phyloP scores from a whole-genome alignment of 345 rosid species.

The Pistacia integerrima region DNA sequence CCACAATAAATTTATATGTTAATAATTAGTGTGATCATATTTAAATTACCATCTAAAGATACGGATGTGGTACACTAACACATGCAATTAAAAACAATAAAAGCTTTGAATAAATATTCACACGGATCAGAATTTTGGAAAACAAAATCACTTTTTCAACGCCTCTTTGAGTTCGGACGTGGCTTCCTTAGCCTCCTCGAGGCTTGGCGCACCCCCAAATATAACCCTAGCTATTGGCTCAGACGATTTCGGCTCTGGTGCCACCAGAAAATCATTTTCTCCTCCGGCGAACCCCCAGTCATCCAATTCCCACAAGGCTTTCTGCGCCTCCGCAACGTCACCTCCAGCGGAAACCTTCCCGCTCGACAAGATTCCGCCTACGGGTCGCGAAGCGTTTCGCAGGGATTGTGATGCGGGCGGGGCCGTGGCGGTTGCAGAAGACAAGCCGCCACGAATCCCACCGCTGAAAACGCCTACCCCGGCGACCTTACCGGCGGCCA shows the following conservation, averaged over 20 bases:
- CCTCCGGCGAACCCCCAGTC: constrained; percentile 62
- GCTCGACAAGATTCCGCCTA: constrained; percentile 34
- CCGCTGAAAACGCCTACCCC: constrained; percentile 46
- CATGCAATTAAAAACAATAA: background rate
- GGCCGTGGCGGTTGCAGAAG: background rate
- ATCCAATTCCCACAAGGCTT: constrained; percentile 49
- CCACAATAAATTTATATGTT: no score
- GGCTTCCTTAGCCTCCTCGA: constrained; percentile 65
- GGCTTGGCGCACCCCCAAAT: constrained; percentile 53
- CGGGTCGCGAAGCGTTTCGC: constrained; percentile 33
- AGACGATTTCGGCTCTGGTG: background rate
- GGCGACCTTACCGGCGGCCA: constrained; percentile 50
- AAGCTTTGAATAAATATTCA: background rate
- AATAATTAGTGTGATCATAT: no score
- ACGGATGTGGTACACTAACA: no score
- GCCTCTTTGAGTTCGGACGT: constrained; percentile 66
- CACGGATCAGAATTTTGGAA: no score
- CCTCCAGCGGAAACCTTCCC: constrained; percentile 11
- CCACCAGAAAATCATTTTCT: constrained; percentile 32
- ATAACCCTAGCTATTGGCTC: constrained; percentile 61
- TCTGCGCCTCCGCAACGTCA: constrained; percentile 29
- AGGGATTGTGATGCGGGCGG: constrained; percentile 44
- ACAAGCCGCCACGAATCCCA: constrained; percentile 45
- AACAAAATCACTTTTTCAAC: constrained; percentile 37
- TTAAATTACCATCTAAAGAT: no score